Conservation (phyloP, 2,329 filamentous ascomycete genomes). For the Aspergillus tubingensis region DNA sequence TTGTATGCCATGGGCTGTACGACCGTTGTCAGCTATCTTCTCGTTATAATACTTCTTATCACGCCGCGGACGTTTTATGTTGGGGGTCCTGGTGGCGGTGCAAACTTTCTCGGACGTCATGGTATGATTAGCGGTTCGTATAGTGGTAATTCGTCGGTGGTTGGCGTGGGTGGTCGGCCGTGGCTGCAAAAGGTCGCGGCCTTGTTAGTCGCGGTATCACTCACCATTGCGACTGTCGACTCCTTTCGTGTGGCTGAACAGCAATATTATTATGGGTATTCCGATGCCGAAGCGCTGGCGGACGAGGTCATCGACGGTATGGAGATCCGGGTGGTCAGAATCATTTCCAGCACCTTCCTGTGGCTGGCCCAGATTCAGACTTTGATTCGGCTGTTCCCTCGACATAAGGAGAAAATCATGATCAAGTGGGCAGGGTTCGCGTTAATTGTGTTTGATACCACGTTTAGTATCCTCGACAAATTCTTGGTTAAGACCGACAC, state of each 20-base stretch:
- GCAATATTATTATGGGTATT: conserved; percentile 77
- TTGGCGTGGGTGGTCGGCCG: conserved; percentile 86
- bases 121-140: conserved; percentile 84
- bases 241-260: conserved; percentile 81
- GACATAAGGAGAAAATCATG: conserved; percentile 94
- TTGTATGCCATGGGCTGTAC: conserved; percentile 90
- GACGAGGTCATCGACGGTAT: conserved; percentile 77
- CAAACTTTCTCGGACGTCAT: conserved; percentile 75
- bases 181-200: conserved; percentile 82
- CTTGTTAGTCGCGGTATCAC: conserved; percentile 69
- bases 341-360: conserved; percentile 93
- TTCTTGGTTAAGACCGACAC: conserved; percentile 61
- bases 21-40: conserved; percentile 86
- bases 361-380: conserved; percentile 98
- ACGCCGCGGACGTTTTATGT: conserved; percentile 93
- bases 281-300: conserved; percentile 76
- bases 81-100: conserved; percentile 65
- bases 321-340: conserved; percentile 84
- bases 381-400: conserved; percentile 89
- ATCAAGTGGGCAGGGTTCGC: conserved; percentile 99
- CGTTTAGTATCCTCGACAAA: conserved; percentile 89
- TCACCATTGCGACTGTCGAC: conserved; percentile 90
- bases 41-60: conserved; percentile 91
- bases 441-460: conserved; percentile 84
- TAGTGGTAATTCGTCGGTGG: conserved; percentile 63